Percentiles rank a stretch among this genome's conserved stretches.
Evolutionary conservation across 441 rosid genomes (phyloP).

Genomic region (Euphorbia schlechtendalii): DNA sequence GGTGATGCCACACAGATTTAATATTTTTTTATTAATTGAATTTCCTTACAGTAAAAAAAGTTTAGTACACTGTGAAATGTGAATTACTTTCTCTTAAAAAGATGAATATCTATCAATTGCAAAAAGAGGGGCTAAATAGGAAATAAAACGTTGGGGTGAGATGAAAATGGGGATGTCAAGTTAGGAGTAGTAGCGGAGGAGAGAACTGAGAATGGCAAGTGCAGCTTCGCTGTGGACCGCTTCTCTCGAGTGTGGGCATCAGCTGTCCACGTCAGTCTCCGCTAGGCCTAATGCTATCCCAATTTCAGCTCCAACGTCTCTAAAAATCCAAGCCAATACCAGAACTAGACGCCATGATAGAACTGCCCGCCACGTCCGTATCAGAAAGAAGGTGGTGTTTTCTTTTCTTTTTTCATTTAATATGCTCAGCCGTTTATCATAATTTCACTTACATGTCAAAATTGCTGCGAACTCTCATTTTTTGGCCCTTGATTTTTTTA

Average conservation of each 20-base stretch:
- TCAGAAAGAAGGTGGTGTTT: conserved; percentile 72
- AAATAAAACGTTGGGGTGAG: conserved; percentile 1
- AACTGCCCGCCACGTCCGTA: conserved; percentile 70
- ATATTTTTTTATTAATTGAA: too few relatives aligned
- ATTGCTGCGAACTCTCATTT: too few relatives aligned
- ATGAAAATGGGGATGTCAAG: background rate
- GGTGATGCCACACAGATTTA: too few relatives aligned
- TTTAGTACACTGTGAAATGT: too few relatives aligned
- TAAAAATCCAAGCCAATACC: conserved; percentile 52
- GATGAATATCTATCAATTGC: too few relatives aligned
- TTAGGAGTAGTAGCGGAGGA: background rate
- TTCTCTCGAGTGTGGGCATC: conserved; percentile 14
- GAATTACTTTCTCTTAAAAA: too few relatives aligned
- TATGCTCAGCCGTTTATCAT: background rate
- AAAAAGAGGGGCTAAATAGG: background rate
- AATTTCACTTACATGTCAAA: background rate
- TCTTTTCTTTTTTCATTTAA: background rate
- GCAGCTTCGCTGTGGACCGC: conserved; percentile 18
- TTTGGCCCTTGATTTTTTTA: background rate
- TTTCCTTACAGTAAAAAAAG: too few relatives aligned
- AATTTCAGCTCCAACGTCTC: conserved; percentile 14
- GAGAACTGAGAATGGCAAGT: conserved; percentile 10
- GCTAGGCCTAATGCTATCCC: conserved; percentile 11
- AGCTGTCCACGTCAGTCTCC: conserved; percentile 11
- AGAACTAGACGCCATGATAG: conserved; percentile 60